Evolutionary conservation across 192 early-diverging fungal genomes (phyloP), one percentile per base, ranked within the genome.

Genomic region (Phlyctochytrium arcticum): DNA sequence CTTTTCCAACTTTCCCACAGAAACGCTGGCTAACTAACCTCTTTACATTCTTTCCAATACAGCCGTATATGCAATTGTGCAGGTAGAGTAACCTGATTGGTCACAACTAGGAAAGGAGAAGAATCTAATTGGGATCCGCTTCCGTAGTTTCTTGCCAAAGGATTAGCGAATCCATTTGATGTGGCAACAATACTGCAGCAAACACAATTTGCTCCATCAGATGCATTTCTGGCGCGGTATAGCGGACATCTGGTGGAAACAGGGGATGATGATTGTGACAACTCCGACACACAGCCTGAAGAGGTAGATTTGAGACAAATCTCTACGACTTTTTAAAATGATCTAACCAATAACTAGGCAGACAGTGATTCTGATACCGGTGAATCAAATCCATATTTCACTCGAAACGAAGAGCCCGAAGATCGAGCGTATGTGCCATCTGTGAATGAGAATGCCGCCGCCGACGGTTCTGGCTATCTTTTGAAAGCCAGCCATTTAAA

Each of bases 381-480:
- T n/a, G n/a, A n/a, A n/a, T n/a, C n/a, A n/a, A n/a, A n/a, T n/a
- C n/a, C n/a, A n/a, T n/a, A n/a, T 44, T 44, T 44, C 39, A 19
- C 21, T 19, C 21, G 39, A 44, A n/a, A 19, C 39, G 39, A 44
- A 44, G 39, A 44, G 39, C 21, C 15, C 39, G n/a, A n/a, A n/a
- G n/a, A n/a, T n/a, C n/a, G n/a, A n/a, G n/a, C n/a, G n/a, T n/a
- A n/a, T n/a, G n/a, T n/a, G n/a, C n/a, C n/a, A n/a, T n/a, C n/a
- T n/a, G 12, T 19, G 23, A 27, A 47, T 9, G 39, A 61, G 42
- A 33, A 27, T 12, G 50, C 48, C 1, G 60, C 44, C 6, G 69
- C 74, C 10, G 81, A 83, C 48, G 44, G 65, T 7, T 29, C 49
- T 27, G 82, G 80, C 7, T 84, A 83, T 64, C 57, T 84, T 17